phyloP scores from a whole-genome alignment of 2,329 filamentous ascomycete species.

The Paecilomyces sp. region DNA sequence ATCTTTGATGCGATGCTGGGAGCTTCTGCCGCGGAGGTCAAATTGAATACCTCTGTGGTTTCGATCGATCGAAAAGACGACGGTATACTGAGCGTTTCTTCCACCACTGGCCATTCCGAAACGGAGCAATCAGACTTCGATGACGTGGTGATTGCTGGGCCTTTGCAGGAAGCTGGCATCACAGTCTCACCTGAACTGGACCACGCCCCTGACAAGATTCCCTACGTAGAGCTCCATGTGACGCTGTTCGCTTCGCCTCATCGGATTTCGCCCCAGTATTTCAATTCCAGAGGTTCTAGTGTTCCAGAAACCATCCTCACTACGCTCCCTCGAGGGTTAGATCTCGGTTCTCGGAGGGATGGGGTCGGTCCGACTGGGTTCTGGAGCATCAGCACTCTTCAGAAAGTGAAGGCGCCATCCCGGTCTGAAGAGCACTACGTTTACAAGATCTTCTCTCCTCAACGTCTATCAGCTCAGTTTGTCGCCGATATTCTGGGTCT shows the following conservation, averaged over 20 bases:
- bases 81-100: constrained; percentile 40
- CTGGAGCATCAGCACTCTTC: constrained; percentile 75
- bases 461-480: constrained; percentile 40
- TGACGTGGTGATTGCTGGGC: constrained; percentile 73
- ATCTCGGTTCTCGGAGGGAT: constrained; percentile 29
- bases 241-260: constrained; percentile 78
- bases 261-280: constrained; percentile 63
- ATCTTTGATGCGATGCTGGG: constrained; percentile 82
- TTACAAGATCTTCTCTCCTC: constrained; percentile 61
- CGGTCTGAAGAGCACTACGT: constrained; percentile 43
- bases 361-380: constrained; percentile 70
- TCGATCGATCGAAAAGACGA: constrained; percentile 42
- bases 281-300: constrained; percentile 52
- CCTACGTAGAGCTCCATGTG: constrained; percentile 80
- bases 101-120: constrained; percentile 16
- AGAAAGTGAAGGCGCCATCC: constrained; percentile 53
- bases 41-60: constrained; percentile 61
- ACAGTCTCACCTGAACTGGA: constrained; percentile 36
- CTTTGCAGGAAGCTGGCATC: constrained; percentile 74
- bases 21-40: constrained; percentile 53
- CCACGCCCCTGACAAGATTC: constrained; percentile 64
- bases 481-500: constrained; percentile 44
- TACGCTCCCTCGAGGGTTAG: constrained; percentile 57
- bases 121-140: constrained; percentile 50
- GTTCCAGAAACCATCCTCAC: constrained; percentile 75